Conservation (phyloP, 2,329 filamentous ascomycete genomes). For the Nigrospora sphaerica region DNA sequence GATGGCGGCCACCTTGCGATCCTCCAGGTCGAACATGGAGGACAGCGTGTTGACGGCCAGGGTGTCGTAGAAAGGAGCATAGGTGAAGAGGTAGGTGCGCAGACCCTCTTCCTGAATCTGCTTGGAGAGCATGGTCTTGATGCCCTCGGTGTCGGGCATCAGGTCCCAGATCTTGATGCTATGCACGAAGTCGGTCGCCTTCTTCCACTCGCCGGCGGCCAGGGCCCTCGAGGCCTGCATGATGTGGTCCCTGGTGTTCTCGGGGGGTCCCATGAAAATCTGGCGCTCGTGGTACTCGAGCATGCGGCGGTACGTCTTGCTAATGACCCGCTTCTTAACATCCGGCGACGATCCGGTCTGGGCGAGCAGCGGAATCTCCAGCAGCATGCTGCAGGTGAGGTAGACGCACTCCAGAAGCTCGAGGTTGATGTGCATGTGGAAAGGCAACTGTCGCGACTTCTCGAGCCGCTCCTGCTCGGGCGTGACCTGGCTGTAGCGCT, state of each 20-base stretch:
- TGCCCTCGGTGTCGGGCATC: conserved; percentile 85
- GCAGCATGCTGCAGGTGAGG: conserved; percentile 96
- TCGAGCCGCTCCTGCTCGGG: conserved; percentile 97
- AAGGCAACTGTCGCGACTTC: conserved; percentile 93
- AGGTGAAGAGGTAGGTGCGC: conserved; percentile 97
- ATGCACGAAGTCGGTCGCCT: conserved; percentile 86
- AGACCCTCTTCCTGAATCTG: conserved; percentile 99
- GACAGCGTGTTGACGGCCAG: conserved; percentile 79
- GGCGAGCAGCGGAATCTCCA: conserved; percentile 94
- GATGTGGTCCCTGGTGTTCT: conserved; percentile 98
- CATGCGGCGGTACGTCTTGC: conserved; percentile 99
- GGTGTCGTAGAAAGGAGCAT: conserved; percentile 98
- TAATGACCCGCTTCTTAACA: conserved; percentile 94
- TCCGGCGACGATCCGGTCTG: conserved; percentile 96
- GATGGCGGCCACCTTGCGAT: conserved; percentile 87
- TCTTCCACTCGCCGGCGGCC: conserved; percentile 97
- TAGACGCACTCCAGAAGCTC: conserved; percentile 98
- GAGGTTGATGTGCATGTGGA: conserved; percentile 99
- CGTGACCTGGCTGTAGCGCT: conserved; percentile 91
- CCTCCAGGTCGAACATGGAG: conserved; percentile 89
- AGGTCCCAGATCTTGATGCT: conserved; percentile 99
- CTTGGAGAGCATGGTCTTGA: conserved; percentile 94
- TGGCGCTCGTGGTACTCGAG: conserved; percentile 99
- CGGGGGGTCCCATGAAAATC: conserved; percentile 95
- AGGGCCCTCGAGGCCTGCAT: conserved; percentile 98